A percentile compares a stretch with the other conserved stretches of the same genome.
Evolutionary conservation across 768 basidiomycete species (phyloP).

Genomic region (Leccinum barrowsii): DNA sequence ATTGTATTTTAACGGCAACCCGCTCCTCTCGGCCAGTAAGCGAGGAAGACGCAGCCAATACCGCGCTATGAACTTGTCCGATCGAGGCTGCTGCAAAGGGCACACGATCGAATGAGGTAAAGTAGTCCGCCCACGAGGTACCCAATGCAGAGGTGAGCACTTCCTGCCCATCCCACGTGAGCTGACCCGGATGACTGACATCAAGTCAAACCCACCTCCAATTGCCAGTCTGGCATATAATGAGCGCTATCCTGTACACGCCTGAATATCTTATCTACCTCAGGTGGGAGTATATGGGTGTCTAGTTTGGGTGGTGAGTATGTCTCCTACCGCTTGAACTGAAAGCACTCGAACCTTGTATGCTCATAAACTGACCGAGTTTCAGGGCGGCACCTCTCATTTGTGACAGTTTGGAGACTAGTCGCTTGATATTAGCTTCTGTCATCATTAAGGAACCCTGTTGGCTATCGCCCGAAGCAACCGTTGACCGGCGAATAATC

Average conservation of each 20-base stretch:
- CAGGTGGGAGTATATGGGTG: constrained; percentile 81
- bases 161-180: constrained; percentile 37
- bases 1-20: constrained; percentile 89
- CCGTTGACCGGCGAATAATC: constrained; percentile 65
- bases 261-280: constrained; percentile 84
- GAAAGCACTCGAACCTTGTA: constrained; percentile 59
- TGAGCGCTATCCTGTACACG: constrained; percentile 93
- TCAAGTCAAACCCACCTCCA: constrained; percentile 60
- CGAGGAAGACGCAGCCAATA: constrained; percentile 49
- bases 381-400: constrained; percentile 98
- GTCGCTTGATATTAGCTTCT: constrained; percentile 83
- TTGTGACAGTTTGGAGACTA: constrained; percentile 88
- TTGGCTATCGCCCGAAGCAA: constrained; percentile 30
- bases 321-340: not conserved
- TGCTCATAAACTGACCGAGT: constrained; percentile 95
- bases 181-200: not conserved
- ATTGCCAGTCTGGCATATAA: constrained; percentile 99
- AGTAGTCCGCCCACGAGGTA: constrained; percentile 64
- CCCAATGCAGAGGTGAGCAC: constrained; percentile 78
- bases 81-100: constrained; percentile 97
- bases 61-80: constrained; percentile 87
- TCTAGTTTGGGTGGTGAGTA: constrained; percentile 44
- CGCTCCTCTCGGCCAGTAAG: constrained; percentile 53
- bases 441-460: constrained; percentile 73
- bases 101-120: constrained; percentile 73